Base-by-base conservation (phyloP, 2,329 filamentous ascomycete species). In the Blastomyces gilchristii region DNA sequence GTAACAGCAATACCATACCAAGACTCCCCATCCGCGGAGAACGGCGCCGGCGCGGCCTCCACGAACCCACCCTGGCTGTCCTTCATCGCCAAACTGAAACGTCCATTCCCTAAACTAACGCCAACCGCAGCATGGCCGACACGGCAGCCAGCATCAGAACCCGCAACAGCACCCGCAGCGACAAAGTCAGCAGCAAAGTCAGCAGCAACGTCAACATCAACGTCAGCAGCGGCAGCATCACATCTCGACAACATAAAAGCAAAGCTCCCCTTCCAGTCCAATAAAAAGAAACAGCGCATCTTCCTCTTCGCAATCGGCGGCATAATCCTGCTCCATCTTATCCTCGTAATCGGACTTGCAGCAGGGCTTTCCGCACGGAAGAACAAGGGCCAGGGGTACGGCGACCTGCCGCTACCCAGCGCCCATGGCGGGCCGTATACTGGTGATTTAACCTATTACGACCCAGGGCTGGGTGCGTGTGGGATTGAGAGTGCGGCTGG, bases 371-470 rank as follows among this genome's bases (percentile, higher is more conserved):
- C 70, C 0, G 22, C 39, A 3, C 61, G 63, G 61, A 69, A 64
- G 8, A 6, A 3, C 47, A 62, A 63, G 68, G 12, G 14, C 22
- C 56, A 25, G 9, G 4, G 25, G 7, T 53, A 18, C 28, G 14
- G 68, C 60, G 80, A 81, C 65, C 74, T 84, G 7, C 82, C 82
- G 3, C 76, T 84, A 8, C 82, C 82, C 2, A 76, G 75, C 31
- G 79, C 69, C 50, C 68, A 81, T 62, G 77, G 78, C 12, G 77
- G 80, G 0, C 79, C 80, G 0, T 84, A 83, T 68, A 80, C 76
- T 3, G 87, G 87, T 61, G 86, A 89, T 59, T 72, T 89, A 60
- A 90, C 87, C 0, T 92, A 86, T 76, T 92, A 88, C 72, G 76
- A 78, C 22, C 83, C 87, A 0, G 83, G 74, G 0, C 79, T 90